A percentile compares a stretch with the other conserved stretches of the same genome.
phyloP scores from a whole-genome alignment of 805 yeast species.

The Candida maesae region DNA sequence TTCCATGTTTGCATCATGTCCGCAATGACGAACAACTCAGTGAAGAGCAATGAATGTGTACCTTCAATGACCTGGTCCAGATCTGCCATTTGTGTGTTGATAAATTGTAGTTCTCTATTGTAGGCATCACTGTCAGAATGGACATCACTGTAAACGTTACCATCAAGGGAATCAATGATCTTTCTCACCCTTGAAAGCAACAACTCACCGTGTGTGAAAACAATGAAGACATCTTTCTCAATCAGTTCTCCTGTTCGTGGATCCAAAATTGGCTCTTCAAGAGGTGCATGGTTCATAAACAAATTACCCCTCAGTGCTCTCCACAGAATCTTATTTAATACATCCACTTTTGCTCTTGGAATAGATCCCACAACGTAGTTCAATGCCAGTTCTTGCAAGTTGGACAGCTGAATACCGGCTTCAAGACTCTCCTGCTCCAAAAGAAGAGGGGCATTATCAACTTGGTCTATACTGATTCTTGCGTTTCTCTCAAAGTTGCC shows the following conservation, averaged over 20 bases:
- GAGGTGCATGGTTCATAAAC: slow-evolving; percentile 68
- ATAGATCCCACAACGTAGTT: slow-evolving; percentile 68
- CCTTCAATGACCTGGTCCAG: slow-evolving; percentile 58
- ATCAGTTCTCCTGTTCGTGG: slow-evolving; percentile 50
- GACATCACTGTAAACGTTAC: slow-evolving; percentile 58
- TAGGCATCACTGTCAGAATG: slow-evolving; percentile 36
- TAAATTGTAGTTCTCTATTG: slow-evolving; percentile 26
- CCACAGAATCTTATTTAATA: slow-evolving; percentile 84
- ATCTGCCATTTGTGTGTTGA: slow-evolving; percentile 32
- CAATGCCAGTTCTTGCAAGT: slow-evolving; percentile 23
- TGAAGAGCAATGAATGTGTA: slow-evolving; percentile 62
- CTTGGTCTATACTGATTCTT: slow-evolving; percentile 33
- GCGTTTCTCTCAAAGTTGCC: slow-evolving; percentile 30
- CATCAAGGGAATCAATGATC: slow-evolving; percentile 89
- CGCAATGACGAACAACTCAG: slow-evolving; percentile 78
- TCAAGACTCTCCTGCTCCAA: slow-evolving; percentile 36
- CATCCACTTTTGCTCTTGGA: slow-evolving; percentile 60
- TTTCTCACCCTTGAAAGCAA: slow-evolving; percentile 69
- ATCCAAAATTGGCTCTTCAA: slow-evolving; percentile 67
- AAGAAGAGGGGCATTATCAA: slow-evolving; percentile 37
- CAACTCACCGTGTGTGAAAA: slow-evolving; percentile 86
- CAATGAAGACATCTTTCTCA: slow-evolving; percentile 78
- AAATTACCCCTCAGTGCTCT: slow-evolving; percentile 91
- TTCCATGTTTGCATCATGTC: slow-evolving; percentile 75
- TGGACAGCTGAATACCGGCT: slow-evolving; percentile 29